Base-by-base conservation (phyloP, 2,329 filamentous ascomycete genomes). In the Aspergillus chevalieri region DNA sequence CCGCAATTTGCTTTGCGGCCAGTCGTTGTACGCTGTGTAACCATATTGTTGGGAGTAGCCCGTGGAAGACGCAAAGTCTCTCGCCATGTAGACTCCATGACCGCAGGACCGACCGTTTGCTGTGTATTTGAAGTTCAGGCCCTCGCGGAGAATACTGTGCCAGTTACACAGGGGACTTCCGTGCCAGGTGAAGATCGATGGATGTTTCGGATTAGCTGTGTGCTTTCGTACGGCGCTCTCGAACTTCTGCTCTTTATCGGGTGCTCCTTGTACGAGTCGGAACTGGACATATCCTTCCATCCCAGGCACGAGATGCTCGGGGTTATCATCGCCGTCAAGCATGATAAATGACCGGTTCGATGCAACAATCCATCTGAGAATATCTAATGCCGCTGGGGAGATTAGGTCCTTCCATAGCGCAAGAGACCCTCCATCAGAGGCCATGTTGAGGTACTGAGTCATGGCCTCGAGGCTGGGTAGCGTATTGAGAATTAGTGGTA, bases 281-380 rank as follows among this genome's bases (percentile, higher is more conserved):
- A 95, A 96, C 65, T 95, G 90, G 49, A 88, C 75, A 78, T 84
- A 92, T 2, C 69, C 74, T 0, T 74, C 61, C 72, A 92, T 82
- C 0, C 84, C 85, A 21, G 72, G 73, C 2, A 93, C 77, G 9
- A 75, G 76, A 53, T 84, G 76, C 33, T 73, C 70, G 28, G 55
- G 52, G 19, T 61, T 36, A 6, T 52, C 43, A 38, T 70, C 69
- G 41, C 85, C 82, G 14, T 93, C 84, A 57, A 92, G 84, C 43
- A 92, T 77, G 52, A 96, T 93, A 58, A 85, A 91, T 0, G 91
- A 92, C 43, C 89, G 78, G 60, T 95, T 95, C 0, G 90, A 95
- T 0, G 90, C 87, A 50, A 96, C 81, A 52, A 95, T 87, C 91
- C 91, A 96, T 46, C 87, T 80, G 17, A 96, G 71, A 0, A 95